phyloP scores from a whole-genome alignment of 345 rosid genomes.

The Excoecaria agallocha region DNA sequence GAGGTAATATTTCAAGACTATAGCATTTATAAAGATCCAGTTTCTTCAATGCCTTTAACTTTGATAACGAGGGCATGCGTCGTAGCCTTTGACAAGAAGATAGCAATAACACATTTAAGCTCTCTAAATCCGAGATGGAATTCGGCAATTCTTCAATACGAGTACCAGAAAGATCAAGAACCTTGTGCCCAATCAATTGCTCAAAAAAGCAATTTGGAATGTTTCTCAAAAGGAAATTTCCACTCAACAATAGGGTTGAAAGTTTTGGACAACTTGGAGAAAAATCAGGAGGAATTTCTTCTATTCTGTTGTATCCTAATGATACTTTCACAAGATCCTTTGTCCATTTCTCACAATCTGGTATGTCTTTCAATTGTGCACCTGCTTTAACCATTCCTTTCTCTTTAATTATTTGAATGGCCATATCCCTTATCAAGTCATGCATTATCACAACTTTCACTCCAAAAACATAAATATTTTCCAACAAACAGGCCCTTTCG shows the following conservation, averaged over 20 bases:
- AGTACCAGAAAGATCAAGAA: constrained; percentile 1
- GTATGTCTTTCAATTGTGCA: not conserved
- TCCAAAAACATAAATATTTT: too few relatives aligned
- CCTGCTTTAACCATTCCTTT: too few relatives aligned
- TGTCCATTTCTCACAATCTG: constrained; percentile 5
- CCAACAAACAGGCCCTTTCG: constrained; percentile 15
- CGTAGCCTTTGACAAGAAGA: not conserved
- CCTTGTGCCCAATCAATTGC: not conserved
- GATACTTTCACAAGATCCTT: constrained; percentile 21
- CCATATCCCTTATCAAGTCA: constrained; percentile 27
- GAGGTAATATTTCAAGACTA: constrained; percentile 9
- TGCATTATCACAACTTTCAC: constrained; percentile 23
- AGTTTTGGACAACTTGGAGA: constrained; percentile 15
- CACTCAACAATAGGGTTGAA: not conserved
- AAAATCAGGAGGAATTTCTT: not conserved
- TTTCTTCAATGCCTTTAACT: constrained; percentile 9
- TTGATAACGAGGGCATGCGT: not conserved
- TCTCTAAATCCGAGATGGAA: constrained; percentile 15
- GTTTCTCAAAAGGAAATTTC: accelerated
- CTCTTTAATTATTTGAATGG: not conserved
- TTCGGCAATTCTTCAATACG: not conserved
- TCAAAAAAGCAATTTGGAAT: constrained; percentile 3
- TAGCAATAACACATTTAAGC: constrained; percentile 21
- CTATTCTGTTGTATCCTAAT: not conserved
- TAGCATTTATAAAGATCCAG: constrained; percentile 5